Evolutionary conservation across 83 land plant species (phyloP), one percentile per base, ranked within the genome.

Genomic region (Thuja plicata): DNA sequence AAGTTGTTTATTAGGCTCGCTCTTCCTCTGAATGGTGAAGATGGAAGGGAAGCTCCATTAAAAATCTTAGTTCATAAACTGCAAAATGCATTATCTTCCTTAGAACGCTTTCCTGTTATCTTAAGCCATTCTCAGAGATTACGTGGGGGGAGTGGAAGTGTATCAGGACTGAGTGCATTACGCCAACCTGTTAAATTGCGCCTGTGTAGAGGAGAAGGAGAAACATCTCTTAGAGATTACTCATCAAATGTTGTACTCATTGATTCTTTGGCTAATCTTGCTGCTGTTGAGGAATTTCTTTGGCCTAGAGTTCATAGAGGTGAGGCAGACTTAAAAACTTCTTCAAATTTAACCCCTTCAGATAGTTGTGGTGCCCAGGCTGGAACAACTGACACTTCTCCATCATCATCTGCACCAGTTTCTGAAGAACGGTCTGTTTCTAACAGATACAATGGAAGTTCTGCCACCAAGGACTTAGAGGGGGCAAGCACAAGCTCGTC

Each of bases 51-150:
- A 30, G 88, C 91, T 60, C 97, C 96, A 78, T 89, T 96, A 55
- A 87, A 92, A 11, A 40, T 88, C 19, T 55, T 98, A 70, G 92
- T 94, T 78, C 92, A 89, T 71, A 98, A 96, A 92, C 78, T 98
- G 89, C 97, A 95, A 90, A 93, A 84, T 90, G 98, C 99, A 32
- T 89, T 98, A 37, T 94, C 98, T 35, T 94, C 98, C 15, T 55
- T 95, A 87, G 99, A 98, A 89, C 88, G 91, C 38, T 96, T 98
- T 88, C 99, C 98, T 66, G 97, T 98, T 87, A 90, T 94, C 52
- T 40, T 90, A 35, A 92, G 95, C 85, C 91, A 95, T 85, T 77
- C 77, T 74, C 91, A 86, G 40, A 93, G 92, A 88, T 88, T 88
- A 2, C 91, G 91, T 45, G 91, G 89, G 46, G 90, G 91, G 8